Evolutionary conservation across 306 rosid genomes (phyloP).

Genomic region (Cercis canadensis): DNA sequence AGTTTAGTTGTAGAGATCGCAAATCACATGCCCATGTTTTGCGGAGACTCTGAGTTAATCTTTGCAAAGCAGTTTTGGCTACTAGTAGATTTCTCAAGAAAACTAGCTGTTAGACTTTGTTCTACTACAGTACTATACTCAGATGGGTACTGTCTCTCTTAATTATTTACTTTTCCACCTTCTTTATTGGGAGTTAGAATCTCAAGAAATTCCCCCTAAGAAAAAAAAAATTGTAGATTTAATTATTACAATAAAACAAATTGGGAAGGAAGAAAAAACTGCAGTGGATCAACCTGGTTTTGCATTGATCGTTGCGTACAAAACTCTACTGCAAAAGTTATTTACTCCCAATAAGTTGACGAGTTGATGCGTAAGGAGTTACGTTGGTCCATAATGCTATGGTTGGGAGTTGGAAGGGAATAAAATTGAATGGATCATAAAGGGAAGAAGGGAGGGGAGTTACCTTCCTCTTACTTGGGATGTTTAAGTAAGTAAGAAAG

Average conservation of each 20-base stretch:
- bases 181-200: conserved; percentile 50
- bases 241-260: conserved; percentile 17
- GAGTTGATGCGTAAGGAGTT: no score
- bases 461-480: no score
- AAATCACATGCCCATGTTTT: conserved; percentile 75
- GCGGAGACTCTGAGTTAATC: conserved; percentile 44
- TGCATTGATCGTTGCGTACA: no score
- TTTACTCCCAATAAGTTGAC: no score
- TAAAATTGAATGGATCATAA: no score
- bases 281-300: conserved; percentile 9
- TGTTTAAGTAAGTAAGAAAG: no score
- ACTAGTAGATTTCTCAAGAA: conserved; percentile 28
- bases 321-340: no score
- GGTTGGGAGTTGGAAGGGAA: no score
- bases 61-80: conserved; percentile 40
- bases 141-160: conserved; percentile 27
- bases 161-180: background rate
- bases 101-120: conserved; percentile 34
- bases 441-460: no score
- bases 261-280: conserved; percentile 1
- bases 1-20: conserved; percentile 44
- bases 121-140: conserved; percentile 23
- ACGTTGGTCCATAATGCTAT: no score
- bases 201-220: conserved; percentile 55
- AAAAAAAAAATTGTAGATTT: conserved; percentile 2